Evolutionary conservation across 257 asterid genomes (phyloP).

Genomic region (Paraleonurus japonicus): DNA sequence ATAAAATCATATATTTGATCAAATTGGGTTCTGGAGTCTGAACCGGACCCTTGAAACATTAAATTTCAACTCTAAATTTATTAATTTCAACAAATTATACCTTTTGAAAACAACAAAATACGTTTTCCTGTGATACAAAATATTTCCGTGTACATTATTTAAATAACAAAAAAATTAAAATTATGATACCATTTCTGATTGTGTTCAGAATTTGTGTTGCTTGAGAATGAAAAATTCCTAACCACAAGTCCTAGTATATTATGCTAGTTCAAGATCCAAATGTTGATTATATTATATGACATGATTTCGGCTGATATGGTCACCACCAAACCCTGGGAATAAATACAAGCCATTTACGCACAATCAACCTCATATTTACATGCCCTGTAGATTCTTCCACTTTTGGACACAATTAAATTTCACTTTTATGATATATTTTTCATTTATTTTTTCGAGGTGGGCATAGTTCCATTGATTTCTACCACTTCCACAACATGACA

Average conservation of each 20-base stretch:
- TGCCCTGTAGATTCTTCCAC: background rate
- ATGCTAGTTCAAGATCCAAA: background rate
- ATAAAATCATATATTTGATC: background rate
- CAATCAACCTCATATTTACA: conserved; percentile 36
- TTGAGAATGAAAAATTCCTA: background rate
- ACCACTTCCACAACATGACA: conserved; percentile 48
- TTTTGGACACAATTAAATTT: conserved; percentile 19
- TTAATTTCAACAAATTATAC: background rate
- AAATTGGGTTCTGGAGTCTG: background rate
- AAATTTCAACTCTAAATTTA: too few species aligned
- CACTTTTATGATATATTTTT: background rate
- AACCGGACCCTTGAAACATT: background rate
- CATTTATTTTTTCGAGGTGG: conserved; percentile 25
- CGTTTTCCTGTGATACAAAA: background rate
- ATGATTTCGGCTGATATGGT: conserved; percentile 16
- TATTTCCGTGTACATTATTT: background rate
- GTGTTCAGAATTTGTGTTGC: background rate
- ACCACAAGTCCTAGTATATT: background rate
- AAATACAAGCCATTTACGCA: conserved; percentile 41
- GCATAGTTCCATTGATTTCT: conserved; percentile 35
- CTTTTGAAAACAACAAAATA: background rate
- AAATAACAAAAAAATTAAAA: background rate
- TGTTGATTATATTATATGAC: background rate
- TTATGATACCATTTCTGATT: background rate
- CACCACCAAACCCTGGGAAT: conserved; percentile 39